Evolutionary conservation across 768 basidiomycete species (phyloP), one percentile per base, ranked within the genome.

Genomic region (Amanita muscaria): DNA sequence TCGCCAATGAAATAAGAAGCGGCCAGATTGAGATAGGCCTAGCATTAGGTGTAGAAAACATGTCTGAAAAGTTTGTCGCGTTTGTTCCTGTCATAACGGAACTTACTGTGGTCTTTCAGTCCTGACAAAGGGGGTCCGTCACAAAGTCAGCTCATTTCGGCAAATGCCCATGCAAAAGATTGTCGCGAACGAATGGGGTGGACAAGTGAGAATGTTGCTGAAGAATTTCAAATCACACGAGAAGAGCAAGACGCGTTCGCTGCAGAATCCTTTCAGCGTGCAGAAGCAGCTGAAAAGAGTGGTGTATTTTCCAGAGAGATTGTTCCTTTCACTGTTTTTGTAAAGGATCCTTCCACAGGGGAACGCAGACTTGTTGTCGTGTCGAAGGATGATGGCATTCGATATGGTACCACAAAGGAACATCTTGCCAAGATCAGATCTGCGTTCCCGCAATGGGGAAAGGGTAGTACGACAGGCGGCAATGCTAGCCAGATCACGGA

Each of bases 401-500:
- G 88, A 38, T 72, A 73, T 44, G 82, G 82, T 3, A 87, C 85
- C 5, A 88, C 86, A 1, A 71, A 76, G 53, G 79, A 80, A 46
- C 56, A 60, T 6, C 66, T 91, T 29, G 55, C 62, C 33, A 85
- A 80, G 62, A 77, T 89, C 49, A 72, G 74, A 33, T 50, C 82
- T 4, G 88, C 88, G 1, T 91, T 91, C 60, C 87, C 85, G 36
- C 83, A 90, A 51, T 90, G 86, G 85, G 81, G 78, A 2, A 76
- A 74, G 2, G 63, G 68, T 0, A 73, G 74, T 12, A 88, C 86
- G 25, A 90, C 88, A 2, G 88, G 87, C 15, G 87, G 88, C 5
- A 91, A 91, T 57, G 88, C 88, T 9, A 83, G 82, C 53, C 88
- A 90, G 58, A 72, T 88, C 33, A 86, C 87, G 5, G 88, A 91